These are phyloP conservation scores for Aureobasidium sp. DNA, from an alignment of 2,329 filamentous ascomycete species.

Conservation along the genomic window DNA sequence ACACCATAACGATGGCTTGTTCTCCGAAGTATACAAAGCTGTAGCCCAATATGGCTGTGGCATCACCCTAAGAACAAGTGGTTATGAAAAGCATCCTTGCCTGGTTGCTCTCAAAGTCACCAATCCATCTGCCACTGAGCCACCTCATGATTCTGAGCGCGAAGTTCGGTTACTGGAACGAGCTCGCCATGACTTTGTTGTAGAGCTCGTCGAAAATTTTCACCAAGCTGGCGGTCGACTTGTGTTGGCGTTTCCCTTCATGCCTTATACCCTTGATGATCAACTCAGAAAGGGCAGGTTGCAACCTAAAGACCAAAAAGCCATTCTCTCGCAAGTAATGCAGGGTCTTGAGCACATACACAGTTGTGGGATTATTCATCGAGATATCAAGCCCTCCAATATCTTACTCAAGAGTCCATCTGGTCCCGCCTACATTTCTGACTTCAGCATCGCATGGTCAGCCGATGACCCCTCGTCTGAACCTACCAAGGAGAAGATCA, in stretches of 20 bases:
- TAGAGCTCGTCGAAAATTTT: slow-evolving; percentile 68
- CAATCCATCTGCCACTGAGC: slow-evolving; percentile 60
- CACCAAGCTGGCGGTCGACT: slow-evolving; percentile 61
- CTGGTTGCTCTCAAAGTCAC: slow-evolving; percentile 74
- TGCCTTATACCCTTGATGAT: slow-evolving; percentile 64
- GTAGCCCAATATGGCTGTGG: slow-evolving; percentile 30
- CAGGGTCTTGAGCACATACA: slow-evolving; percentile 67
- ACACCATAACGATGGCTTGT: slow-evolving; percentile 61
- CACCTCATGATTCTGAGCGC: slow-evolving; percentile 74
- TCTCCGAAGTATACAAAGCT: slow-evolving; percentile 75
- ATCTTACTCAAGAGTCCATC: slow-evolving; percentile 39
- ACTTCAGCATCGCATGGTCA: slow-evolving; percentile 66
- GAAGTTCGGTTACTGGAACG: slow-evolving; percentile 68
- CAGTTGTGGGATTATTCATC: slow-evolving; percentile 70
- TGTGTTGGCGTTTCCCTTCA: slow-evolving; percentile 78
- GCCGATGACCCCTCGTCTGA: slow-evolving; percentile 53
- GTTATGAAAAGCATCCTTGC: background rate
- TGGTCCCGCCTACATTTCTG: slow-evolving; percentile 75
- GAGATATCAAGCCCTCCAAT: slow-evolving; percentile 91
- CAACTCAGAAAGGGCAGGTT: slow-evolving; percentile 50
- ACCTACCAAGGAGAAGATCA: slow-evolving; percentile 61
- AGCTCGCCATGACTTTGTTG: slow-evolving; percentile 51
- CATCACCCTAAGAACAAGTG: background rate
- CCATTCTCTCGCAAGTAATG: slow-evolving; percentile 62
- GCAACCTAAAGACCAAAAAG: slow-evolving; percentile 20